Evolutionary conservation across 2,329 filamentous ascomycete species (phyloP).

Genomic region (Sarocladiaceae sp.): DNA sequence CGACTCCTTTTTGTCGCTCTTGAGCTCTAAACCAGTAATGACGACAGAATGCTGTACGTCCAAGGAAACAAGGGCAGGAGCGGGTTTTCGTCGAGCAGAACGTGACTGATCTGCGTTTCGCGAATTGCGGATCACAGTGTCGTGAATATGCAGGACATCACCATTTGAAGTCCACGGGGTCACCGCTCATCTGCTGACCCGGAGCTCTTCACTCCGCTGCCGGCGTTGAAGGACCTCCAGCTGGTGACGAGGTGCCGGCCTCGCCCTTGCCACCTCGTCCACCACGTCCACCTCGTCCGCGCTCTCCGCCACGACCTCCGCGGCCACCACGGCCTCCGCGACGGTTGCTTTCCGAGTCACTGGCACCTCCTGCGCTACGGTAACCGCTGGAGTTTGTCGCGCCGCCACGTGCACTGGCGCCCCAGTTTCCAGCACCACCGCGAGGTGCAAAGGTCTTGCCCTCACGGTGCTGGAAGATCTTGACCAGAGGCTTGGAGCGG

Average conservation of each 20-base stretch:
- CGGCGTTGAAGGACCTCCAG: constrained; percentile 44
- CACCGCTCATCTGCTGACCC: constrained; percentile 3
- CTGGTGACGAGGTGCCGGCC: constrained; percentile 49
- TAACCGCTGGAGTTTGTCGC: constrained; percentile 64
- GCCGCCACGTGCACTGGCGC: constrained; percentile 60
- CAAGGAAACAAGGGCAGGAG: not conserved
- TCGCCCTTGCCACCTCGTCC: constrained; percentile 57
- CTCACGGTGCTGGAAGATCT: constrained; percentile 72
- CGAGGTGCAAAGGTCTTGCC: constrained; percentile 52
- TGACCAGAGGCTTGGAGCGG: constrained; percentile 74
- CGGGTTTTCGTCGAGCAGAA: not conserved
- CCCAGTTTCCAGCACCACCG: constrained; percentile 64
- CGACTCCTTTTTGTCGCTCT: not conserved
- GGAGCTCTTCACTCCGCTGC: constrained; percentile 27
- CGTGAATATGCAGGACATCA: not conserved
- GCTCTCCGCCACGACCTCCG: constrained; percentile 54
- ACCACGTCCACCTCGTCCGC: constrained; percentile 53
- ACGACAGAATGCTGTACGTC: not conserved
- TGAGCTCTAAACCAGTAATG: not conserved
- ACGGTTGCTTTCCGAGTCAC: constrained; percentile 58
- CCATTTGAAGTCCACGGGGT: not conserved
- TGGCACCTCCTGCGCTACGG: constrained; percentile 76
- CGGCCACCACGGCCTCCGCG: constrained; percentile 53
- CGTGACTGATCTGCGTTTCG: not conserved
- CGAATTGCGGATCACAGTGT: not conserved